phyloP scores from a whole-genome alignment of 306 rosid species.

The Trichosanthes cucumerina region DNA sequence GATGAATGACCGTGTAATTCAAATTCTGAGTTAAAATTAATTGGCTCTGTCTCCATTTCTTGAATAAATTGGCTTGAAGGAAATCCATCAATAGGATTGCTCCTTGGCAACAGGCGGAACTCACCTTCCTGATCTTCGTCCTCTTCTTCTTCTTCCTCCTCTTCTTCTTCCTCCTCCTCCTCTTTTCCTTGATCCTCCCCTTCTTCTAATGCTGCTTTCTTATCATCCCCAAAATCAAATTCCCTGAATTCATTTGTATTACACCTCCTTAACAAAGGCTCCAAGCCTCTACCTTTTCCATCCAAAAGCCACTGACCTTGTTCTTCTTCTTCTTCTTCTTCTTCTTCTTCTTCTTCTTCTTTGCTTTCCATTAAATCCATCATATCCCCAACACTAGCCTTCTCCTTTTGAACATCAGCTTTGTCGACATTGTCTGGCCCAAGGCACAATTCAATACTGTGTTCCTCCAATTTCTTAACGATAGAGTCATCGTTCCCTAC shows the following conservation, averaged over 20 bases:
- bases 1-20: slow-evolving; percentile 45
- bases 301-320: slow-evolving; percentile 44
- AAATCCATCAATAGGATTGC: slow-evolving; percentile 48
- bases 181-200: slow-evolving; percentile 23
- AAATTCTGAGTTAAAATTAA: slow-evolving; percentile 52
- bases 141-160: slow-evolving; percentile 30
- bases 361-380: slow-evolving; percentile 51
- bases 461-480: slow-evolving; percentile 43
- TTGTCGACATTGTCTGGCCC: slow-evolving; percentile 38
- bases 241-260: slow-evolving; percentile 23
- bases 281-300: slow-evolving; percentile 25
- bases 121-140: slow-evolving; percentile 43
- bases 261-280: slow-evolving; percentile 48
- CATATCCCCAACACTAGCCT: slow-evolving; percentile 24
- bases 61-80: slow-evolving; percentile 50
- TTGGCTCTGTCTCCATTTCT: slow-evolving; percentile 36
- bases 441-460: slow-evolving; percentile 40
- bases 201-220: slow-evolving; percentile 5
- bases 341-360: slow-evolving; percentile 33
- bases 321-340: slow-evolving; percentile 32
- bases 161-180: slow-evolving; percentile 11
- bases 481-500: slow-evolving; percentile 27
- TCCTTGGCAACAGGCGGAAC: slow-evolving; percentile 46
- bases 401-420: slow-evolving; percentile 20
- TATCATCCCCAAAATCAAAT: slow-evolving; percentile 24